Evolutionary conservation across 768 basidiomycete genomes (phyloP).

Genomic region (Naganishia vishniacii): DNA sequence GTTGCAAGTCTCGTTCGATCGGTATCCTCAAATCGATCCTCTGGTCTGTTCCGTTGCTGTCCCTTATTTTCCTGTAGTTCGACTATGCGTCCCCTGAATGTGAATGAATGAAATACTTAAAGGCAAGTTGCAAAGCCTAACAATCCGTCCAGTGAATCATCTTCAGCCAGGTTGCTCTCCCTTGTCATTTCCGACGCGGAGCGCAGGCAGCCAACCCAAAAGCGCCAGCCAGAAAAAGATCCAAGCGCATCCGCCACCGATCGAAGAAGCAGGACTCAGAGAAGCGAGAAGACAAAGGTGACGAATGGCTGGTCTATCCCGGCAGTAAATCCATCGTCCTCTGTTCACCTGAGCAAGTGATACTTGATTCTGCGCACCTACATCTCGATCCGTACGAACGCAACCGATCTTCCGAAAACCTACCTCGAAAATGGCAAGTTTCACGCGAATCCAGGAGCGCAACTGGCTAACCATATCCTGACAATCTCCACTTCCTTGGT

Average conservation of each 20-base stretch:
- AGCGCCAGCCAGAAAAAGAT: constrained; percentile 2
- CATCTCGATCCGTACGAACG: background rate
- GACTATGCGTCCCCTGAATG: background rate
- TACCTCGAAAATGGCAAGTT: background rate
- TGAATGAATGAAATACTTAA: too few relatives aligned
- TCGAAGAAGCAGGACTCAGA: background rate
- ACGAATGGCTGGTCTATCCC: background rate
- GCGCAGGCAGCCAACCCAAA: background rate
- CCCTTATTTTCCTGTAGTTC: background rate
- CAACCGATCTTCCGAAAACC: background rate
- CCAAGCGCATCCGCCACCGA: constrained; percentile 16
- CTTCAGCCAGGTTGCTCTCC: background rate
- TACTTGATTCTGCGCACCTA: too few relatives aligned
- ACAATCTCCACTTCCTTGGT: background rate
- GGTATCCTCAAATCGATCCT: background rate
- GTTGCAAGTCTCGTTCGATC: background rate
- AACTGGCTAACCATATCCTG: too few relatives aligned
- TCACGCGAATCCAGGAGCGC: too few relatives aligned
- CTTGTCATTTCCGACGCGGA: background rate
- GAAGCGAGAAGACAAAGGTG: background rate
- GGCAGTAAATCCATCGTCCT: background rate
- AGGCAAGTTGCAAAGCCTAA: background rate
- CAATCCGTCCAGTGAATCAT: background rate
- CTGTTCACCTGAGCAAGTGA: background rate
- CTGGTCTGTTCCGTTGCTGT: background rate